Percentiles rank a stretch among this genome's conserved stretches.
phyloP scores from a whole-genome alignment of 371 early-diverging fungal genomes.

The Mortierella sp. region DNA sequence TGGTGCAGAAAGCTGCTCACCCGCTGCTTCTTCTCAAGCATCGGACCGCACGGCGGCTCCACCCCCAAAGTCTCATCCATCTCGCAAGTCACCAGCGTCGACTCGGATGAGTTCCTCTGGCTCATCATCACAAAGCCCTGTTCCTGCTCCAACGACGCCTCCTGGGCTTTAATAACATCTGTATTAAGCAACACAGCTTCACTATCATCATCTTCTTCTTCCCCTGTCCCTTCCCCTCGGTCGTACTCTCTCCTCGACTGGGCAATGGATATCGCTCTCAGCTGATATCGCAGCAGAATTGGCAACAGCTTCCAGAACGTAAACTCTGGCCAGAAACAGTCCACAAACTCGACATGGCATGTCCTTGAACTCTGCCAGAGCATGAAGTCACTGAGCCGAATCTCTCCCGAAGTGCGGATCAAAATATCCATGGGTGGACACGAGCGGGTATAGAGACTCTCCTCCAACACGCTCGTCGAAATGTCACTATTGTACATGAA shows the following conservation, averaged over 20 bases:
- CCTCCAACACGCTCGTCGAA: slow-evolving; percentile 71
- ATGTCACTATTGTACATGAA: slow-evolving; percentile 68
- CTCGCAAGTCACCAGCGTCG: slow-evolving; percentile 15
- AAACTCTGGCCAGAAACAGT: slow-evolving; percentile 96
- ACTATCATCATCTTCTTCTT: neutral
- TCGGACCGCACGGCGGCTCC: neutral
- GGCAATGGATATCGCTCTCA: slow-evolving; percentile 37
- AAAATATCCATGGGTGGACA: slow-evolving; percentile 94
- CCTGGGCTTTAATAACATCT: neutral
- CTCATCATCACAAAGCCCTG: neutral
- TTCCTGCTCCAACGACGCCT: neutral
- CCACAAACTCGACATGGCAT: slow-evolving; percentile 88
- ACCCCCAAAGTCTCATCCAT: neutral
- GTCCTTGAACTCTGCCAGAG: slow-evolving; percentile 91
- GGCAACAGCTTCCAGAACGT: slow-evolving; percentile 88
- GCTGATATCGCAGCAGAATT: slow-evolving; percentile 87
- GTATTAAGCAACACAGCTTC: neutral
- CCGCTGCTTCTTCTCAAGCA: slow-evolving; percentile 33
- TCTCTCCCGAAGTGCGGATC: slow-evolving; percentile 98
- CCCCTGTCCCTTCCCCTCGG: slow-evolving; percentile 2
- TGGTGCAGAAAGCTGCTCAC: slow-evolving; percentile 34
- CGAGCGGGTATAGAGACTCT: slow-evolving; percentile 75
- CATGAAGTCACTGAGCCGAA: slow-evolving; percentile 97
- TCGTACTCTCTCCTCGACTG: slow-evolving; percentile 20
- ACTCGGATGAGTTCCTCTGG: slow-evolving; percentile 29